Evolutionary conservation across 139 green algal genomes (phyloP).

Genomic region (Chlorella sp.): DNA sequence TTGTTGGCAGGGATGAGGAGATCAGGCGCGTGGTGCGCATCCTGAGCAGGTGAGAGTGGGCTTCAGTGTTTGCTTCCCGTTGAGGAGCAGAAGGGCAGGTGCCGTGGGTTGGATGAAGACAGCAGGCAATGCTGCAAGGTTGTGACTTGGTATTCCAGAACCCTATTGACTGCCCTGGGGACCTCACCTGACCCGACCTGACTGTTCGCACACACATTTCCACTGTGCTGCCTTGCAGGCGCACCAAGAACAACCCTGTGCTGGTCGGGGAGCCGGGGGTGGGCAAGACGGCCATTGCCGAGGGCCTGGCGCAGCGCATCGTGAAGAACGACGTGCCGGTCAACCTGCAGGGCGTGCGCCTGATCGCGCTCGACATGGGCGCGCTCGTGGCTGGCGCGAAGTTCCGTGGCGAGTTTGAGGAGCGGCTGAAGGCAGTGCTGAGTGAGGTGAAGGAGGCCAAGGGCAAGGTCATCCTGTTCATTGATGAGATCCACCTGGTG

Average conservation of each 20-base stretch:
- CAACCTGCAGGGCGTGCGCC: constrained; percentile 49
- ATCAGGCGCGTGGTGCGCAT: constrained; percentile 87
- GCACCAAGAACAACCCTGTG: constrained; percentile 98
- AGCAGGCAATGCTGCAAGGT: too few species aligned
- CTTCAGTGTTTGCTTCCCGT: too few species aligned
- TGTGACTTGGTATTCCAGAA: too few species aligned
- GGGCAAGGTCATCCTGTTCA: constrained; percentile 60
- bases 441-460: constrained; percentile 41
- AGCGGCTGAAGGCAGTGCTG: constrained; percentile 56
- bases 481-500: constrained; percentile 71
- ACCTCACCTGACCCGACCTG: background rate
- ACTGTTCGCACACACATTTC: background rate
- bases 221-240: constrained; percentile 53
- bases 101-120: too few species aligned
- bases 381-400: constrained; percentile 79
- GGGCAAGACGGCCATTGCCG: constrained; percentile 72
- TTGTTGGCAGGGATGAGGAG: constrained; percentile 77
- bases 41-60: too few species aligned
- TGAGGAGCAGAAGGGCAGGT: too few species aligned
- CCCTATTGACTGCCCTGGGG: too few species aligned
- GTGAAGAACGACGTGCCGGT: constrained; percentile 77
- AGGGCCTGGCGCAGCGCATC: constrained; percentile 90
- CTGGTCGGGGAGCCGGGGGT: constrained; percentile 84
- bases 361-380: constrained; percentile 80
- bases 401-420: constrained; percentile 87